Conservation (phyloP, 2,329 filamentous ascomycete genomes). For the Beauveria varroae region DNA sequence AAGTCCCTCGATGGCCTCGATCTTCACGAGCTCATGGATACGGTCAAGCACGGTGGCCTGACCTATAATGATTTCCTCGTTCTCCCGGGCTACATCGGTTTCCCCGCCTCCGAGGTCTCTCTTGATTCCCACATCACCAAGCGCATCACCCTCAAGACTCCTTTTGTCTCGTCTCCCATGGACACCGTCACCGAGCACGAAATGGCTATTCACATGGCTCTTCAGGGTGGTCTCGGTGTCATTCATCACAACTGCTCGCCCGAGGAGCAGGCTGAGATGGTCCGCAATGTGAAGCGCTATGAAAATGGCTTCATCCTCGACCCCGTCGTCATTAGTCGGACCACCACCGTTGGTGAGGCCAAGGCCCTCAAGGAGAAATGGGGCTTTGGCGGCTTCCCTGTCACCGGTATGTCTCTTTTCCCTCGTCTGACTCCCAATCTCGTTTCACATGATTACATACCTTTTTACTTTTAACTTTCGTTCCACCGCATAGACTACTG, state of each 20-base stretch:
- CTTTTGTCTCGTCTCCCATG: constrained; percentile 97
- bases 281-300: constrained; percentile 97
- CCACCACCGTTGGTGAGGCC: constrained; percentile 84
- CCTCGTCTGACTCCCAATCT: constrained; percentile 9
- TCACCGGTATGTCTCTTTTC: constrained; percentile 69
- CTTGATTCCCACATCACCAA: constrained; percentile 93
- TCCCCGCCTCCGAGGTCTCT: constrained; percentile 79
- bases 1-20: constrained; percentile 76
- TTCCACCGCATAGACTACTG: constrained; percentile 95
- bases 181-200: constrained; percentile 99
- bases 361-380: constrained; percentile 93
- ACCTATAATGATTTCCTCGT: constrained; percentile 99
- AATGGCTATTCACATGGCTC: constrained; percentile 97
- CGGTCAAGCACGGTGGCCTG: constrained; percentile 82
- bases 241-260: constrained; percentile 99
- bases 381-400: constrained; percentile 97
- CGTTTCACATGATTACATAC: constrained; percentile 65
- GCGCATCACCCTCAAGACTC: constrained; percentile 91
- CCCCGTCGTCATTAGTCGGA: constrained; percentile 81
- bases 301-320: constrained; percentile 99
- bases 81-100: constrained; percentile 95
- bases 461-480: constrained; percentile 94
- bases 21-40: constrained; percentile 80
- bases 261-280: constrained; percentile 96
- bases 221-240: constrained; percentile 82